Percentiles rank a stretch among this genome's conserved stretches.
phyloP scores from a whole-genome alignment of 2,329 filamentous ascomycete genomes.

The Calonectria hawksworthii region DNA sequence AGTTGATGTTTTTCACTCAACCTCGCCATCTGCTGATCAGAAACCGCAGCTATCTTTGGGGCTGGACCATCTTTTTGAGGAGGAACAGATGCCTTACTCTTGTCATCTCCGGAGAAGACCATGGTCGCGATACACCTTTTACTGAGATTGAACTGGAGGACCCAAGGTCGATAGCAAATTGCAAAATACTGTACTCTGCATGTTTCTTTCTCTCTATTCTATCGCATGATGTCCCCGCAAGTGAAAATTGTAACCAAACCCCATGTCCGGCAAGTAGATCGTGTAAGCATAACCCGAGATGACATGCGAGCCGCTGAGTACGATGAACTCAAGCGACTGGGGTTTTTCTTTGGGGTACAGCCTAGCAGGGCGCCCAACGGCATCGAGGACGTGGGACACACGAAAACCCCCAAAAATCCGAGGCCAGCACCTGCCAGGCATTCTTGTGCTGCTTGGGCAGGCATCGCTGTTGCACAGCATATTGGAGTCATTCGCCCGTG shows the following conservation, averaged over 20 bases:
- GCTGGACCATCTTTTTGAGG: neutral
- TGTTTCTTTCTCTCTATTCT: neutral
- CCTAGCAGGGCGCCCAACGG: too few relatives aligned
- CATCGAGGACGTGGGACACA: neutral
- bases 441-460: neutral
- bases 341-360: neutral
- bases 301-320: neutral
- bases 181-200: too few relatives aligned
- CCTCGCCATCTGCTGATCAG: neutral
- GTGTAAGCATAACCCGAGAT: neutral
- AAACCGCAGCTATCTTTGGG: neutral
- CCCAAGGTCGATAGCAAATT: neutral
- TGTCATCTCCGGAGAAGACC: fast-evolving
- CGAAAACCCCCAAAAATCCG: neutral
- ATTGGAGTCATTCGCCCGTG: too few relatives aligned
- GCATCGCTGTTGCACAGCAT: too few relatives aligned
- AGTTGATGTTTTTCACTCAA: neutral
- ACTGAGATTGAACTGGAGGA: neutral
- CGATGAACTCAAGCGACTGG: neutral
- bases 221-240: neutral
- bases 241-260: neutral
- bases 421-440: neutral
- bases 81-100: neutral
- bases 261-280: neutral
- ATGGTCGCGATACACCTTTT: neutral